Evolutionary conservation across 2,329 filamentous ascomycete species (phyloP), one percentile per base, ranked within the genome.

Genomic region (Fusarium beomiforme): DNA sequence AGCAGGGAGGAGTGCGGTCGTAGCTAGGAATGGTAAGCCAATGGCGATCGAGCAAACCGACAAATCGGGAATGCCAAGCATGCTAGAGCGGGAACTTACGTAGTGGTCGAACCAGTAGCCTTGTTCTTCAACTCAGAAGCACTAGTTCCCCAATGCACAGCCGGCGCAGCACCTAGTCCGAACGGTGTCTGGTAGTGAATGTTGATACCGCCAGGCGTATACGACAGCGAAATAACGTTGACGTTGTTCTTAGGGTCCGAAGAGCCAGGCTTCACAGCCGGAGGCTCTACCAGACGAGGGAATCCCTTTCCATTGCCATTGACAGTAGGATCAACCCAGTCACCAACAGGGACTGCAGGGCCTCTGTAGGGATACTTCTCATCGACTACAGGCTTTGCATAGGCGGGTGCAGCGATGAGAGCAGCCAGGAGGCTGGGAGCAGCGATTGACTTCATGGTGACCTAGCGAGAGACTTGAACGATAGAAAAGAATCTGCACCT

Each of bases 341-440:
- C 59, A 10, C 59, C 59, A 11, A 62, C 37, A 1, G 59, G 55
- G 6, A 62, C 29, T n/a, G 36, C 33, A 1, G 59, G 54, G 5
- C 59, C 59, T 4, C 13, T 43, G 13, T 62, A 62, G 13, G 59
- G 59, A 16, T 60, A 62, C 26, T 33, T 62, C 19, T 62, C 55
- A 8, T 62, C 59, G 17, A 60, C 59, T 2, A 37, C 46, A 2
- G 59, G 59, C 9, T 37, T 44, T 31, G 54, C 29, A 2, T 24
- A 54, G n/a, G 19, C 42, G 3, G 29, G 23, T 10, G 16, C n/a
- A 16, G 36, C 24, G 16, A 62, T 23, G 3, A 60, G 8, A 3
- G 36, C 42, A 16, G 42, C 34, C 36, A 62, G 13, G 0, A 62
- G 9, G 24, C 11, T 36, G 8, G 24, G 54, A 6, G 21, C 47